These are phyloP conservation scores for Tuber magnatum DNA, from an alignment of 495 filamentous ascomycete species.

Conservation along the genomic window DNA sequence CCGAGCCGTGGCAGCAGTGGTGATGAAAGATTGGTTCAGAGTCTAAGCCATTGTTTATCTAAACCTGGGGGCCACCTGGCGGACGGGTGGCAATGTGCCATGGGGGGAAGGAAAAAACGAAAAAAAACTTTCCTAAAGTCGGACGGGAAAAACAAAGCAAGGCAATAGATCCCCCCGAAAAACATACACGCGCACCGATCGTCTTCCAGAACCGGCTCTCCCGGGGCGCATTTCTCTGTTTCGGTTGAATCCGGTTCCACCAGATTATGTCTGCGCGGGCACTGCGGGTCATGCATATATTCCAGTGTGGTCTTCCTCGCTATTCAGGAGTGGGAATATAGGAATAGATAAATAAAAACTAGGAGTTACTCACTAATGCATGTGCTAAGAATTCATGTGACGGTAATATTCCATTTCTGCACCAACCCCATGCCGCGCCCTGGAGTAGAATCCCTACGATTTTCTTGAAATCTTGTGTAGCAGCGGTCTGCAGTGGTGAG, in stretches of 20 bases:
- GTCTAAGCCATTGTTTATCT: background rate
- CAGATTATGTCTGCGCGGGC: background rate
- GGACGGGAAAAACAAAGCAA: background rate
- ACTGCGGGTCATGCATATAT: conserved; percentile 1
- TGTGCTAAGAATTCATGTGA: background rate
- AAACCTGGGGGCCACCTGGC: background rate
- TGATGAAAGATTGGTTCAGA: background rate
- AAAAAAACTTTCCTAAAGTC: background rate
- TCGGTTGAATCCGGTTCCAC: background rate
- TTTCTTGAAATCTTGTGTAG: background rate
- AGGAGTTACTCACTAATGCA: background rate
- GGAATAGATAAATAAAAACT: background rate
- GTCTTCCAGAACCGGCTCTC: background rate
- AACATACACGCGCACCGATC: background rate
- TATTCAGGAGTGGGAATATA: background rate
- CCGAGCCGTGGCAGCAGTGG: background rate
- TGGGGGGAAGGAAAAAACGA: background rate
- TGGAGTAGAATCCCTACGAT: background rate
- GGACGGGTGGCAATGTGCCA: background rate
- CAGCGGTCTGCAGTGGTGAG: background rate
- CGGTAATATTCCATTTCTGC: background rate
- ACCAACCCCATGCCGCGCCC: background rate
- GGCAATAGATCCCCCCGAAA: background rate
- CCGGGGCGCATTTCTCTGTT: background rate
- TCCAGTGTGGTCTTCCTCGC: background rate